Evolutionary conservation across 305 asterid species (phyloP), one percentile per base, ranked within the genome.

Genomic region (Striga hermonthica): DNA sequence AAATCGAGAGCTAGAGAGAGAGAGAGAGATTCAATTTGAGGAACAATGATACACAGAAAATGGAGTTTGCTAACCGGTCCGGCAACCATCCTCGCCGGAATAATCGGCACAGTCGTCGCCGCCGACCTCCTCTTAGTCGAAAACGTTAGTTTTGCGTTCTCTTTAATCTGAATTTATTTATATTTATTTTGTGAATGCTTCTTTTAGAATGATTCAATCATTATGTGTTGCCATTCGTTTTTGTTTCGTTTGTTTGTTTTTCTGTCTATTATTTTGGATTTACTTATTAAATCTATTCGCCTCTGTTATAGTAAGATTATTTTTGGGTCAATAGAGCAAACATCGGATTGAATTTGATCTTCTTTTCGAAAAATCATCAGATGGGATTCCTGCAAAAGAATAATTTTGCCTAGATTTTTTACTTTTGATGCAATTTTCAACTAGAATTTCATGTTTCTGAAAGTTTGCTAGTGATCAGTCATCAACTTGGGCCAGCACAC

Each of bases 61-160:
- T 84, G 86, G 91, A 82, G 91, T 75, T 71, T 84, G 75, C 76
- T 80, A 1, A 84, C 91, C 55, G 88, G 88, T 4, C 91, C 88
- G 7, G 67, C 71, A 36, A 71, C 79, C 44, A 67, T 80, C 47
- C 65, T 84, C 68, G 84, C 74, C 69, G 86, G 86, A 15, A 77
- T 89, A 65, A 64, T 86, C 62, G 95, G 89, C 55, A 38, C 90
- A 4, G 79, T 83, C 14, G 84, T 86, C 72, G 95, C 79, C 4
- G 84, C 78, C 69, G 82, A 89, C 54, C 79, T 81, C 62, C 70
- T 84, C 75, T 84, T 89, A 77, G 40, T 86, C 59, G 79, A 83
- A 69, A 86, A 86, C 78, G 95, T 86, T 59, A 67, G 71, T 0
- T 65, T 50, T 39, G 3, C n/a, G 40, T 48, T 39, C 5, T 22